phyloP scores from a whole-genome alignment of 164 flowering plant species.

The Sextonia rubra region DNA sequence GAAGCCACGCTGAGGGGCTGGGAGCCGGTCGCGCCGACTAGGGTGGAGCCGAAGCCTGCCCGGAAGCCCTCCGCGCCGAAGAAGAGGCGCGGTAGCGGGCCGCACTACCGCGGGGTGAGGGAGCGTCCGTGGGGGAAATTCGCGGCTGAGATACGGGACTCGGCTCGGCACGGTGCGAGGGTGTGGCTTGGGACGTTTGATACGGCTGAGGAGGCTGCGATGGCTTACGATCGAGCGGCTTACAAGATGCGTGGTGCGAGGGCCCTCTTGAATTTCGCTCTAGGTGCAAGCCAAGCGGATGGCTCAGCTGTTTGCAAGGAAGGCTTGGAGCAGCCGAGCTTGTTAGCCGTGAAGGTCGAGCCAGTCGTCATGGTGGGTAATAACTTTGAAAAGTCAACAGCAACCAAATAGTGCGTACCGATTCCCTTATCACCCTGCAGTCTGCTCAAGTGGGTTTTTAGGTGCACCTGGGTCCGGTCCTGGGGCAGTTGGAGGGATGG shows the following conservation, averaged over 20 bases:
- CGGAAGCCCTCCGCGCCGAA: neutral
- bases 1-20: constrained; percentile 17
- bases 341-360: neutral
- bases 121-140: constrained; percentile 28
- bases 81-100: constrained; percentile 13
- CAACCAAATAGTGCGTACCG: no score
- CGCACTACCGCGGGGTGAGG: constrained; percentile 24
- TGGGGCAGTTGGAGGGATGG: no score
- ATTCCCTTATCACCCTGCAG: no score
- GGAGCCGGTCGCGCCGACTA: constrained; percentile 12
- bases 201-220: constrained; percentile 17
- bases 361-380: neutral
- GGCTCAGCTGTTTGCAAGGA: neutral
- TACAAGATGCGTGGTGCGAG: constrained; percentile 31
- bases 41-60: neutral
- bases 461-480: no score
- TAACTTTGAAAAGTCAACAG: neutral
- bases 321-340: neutral
- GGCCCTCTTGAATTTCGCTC: constrained; percentile 24
- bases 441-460: no score
- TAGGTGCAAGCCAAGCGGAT: neutral
- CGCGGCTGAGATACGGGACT: constrained; percentile 30
- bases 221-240: constrained; percentile 28
- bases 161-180: constrained; percentile 25
- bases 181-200: constrained; percentile 25